phyloP scores from a whole-genome alignment of 1,284 basidiomycete genomes.

The Ustilago vetiveriae region DNA sequence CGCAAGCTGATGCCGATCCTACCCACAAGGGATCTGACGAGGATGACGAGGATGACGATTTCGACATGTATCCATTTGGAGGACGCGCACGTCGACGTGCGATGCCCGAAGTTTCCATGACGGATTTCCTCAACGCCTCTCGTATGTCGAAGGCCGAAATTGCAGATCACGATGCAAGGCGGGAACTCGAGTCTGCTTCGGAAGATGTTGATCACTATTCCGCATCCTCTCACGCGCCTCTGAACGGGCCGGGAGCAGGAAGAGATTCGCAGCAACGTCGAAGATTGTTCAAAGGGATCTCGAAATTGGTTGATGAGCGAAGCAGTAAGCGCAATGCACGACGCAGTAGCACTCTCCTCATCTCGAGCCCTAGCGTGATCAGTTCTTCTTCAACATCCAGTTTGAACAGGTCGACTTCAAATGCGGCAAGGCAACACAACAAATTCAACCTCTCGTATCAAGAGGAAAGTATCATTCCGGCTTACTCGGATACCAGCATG shows the following conservation, averaged over 20 bases:
- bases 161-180: slow-evolving; percentile 23
- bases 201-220: slow-evolving; percentile 4
- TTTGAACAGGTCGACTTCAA: no score
- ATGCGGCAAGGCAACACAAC: background rate
- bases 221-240: slow-evolving; percentile 9
- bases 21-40: slow-evolving; percentile 10
- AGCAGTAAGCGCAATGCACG: background rate
- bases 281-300: slow-evolving; percentile 15
- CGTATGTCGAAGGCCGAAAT: slow-evolving; percentile 42
- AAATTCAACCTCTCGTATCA: background rate
- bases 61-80: slow-evolving; percentile 18
- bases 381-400: no score
- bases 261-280: slow-evolving; percentile 1
- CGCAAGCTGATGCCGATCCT: background rate
- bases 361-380: slow-evolving; percentile 13
- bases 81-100: background rate
- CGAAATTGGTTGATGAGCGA: slow-evolving; percentile 17
- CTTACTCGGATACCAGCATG: background rate
- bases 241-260: background rate
- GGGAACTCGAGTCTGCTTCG: slow-evolving; percentile 7
- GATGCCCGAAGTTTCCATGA: slow-evolving; percentile 28
- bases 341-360: background rate
- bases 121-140: slow-evolving; percentile 42
- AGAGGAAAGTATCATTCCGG: slow-evolving; percentile 28
- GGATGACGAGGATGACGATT: slow-evolving; percentile 14